phyloP scores from a whole-genome alignment of 2,329 filamentous ascomycete genomes.

The Microthyrium microscopicum region DNA sequence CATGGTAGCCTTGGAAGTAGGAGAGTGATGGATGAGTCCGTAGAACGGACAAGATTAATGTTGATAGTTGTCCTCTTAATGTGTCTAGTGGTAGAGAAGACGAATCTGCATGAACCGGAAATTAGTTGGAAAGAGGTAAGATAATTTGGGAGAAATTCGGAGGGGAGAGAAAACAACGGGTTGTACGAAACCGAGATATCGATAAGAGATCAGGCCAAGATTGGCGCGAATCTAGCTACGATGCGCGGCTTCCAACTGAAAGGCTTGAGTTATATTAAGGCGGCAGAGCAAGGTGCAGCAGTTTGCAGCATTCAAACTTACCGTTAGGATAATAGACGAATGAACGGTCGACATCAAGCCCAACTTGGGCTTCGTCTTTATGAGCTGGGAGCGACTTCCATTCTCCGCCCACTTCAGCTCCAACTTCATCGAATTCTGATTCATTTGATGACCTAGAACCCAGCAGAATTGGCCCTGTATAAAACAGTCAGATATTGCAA shows the following conservation, averaged over 20 bases:
- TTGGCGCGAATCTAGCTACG: no score
- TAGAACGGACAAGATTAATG: constrained; percentile 66
- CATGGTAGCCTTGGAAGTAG: constrained; percentile 98
- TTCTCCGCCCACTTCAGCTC: constrained; percentile 13
- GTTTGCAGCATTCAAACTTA: constrained; percentile 25
- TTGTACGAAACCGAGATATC: no score
- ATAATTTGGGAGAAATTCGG: no score
- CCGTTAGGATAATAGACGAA: constrained; percentile 90
- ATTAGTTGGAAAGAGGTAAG: no score
- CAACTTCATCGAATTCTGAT: constrained; percentile 8
- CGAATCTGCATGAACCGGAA: no score
- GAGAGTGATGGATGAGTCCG: constrained; percentile 67
- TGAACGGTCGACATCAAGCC: constrained; percentile 83
- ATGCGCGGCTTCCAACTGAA: no score
- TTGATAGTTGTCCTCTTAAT: constrained; percentile 61
- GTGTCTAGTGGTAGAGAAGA: constrained; percentile 49
- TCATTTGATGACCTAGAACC: constrained; percentile 18
- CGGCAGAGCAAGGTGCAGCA: no score
- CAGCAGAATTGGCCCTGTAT: constrained; percentile 44
- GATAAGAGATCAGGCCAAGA: no score
- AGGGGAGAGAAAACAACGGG: no score
- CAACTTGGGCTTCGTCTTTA: constrained; percentile 76
- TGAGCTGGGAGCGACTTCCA: constrained; percentile 59
- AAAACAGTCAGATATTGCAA: background rate
- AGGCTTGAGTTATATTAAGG: no score